Evolutionary conservation across 257 asterid species (phyloP).

Genomic region (Petrea volubilis): DNA sequence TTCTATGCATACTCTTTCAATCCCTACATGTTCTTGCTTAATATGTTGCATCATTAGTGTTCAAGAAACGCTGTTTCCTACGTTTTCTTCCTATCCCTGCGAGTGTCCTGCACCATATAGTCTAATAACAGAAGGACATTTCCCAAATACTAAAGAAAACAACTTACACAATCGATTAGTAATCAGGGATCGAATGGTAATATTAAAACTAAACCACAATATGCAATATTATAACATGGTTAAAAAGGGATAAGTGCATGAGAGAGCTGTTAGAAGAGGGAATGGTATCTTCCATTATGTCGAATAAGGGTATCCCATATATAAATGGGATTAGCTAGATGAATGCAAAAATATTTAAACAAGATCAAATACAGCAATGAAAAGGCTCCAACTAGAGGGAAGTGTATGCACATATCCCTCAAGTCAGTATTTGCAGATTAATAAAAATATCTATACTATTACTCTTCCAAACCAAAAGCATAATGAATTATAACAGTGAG

Average conservation of each 20-base stretch:
- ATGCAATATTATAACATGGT: background rate
- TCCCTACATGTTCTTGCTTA: no score
- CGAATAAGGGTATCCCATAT: no score
- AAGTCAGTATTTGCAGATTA: background rate
- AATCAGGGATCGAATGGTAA: background rate
- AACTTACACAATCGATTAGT: background rate
- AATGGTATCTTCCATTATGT: no score
- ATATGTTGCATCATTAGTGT: no score
- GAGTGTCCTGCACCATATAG: background rate
- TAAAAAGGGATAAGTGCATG: no score
- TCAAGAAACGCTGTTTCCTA: no score
- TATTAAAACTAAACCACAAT: background rate
- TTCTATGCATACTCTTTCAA: no score
- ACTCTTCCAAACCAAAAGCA: background rate
- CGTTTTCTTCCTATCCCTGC: no score
- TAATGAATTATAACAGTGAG: background rate
- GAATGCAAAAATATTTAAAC: no score
- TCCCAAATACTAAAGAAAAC: background rate
- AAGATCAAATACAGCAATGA: no score
- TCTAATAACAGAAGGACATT: background rate
- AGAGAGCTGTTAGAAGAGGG: no score
- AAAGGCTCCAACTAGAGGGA: background rate
- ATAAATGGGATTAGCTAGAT: no score
- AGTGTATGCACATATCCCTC: background rate
- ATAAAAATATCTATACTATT: background rate